A percentile compares a stretch with the other conserved stretches of the same genome.
Evolutionary conservation across 2,329 filamentous ascomycete species (phyloP).

Genomic region (Xylaria sp.): DNA sequence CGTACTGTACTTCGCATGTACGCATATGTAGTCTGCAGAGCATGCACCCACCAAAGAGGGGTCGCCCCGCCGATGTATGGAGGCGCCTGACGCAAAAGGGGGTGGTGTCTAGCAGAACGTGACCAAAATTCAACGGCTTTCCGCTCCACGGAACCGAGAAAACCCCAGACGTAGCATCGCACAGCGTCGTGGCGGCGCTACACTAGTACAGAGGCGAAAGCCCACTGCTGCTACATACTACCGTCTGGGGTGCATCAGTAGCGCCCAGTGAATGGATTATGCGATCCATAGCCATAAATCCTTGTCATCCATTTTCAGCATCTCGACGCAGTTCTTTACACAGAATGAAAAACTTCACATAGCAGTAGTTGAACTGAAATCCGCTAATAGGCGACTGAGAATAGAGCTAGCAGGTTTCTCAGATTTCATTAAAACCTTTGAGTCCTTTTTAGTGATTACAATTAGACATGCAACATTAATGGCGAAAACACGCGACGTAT

Average conservation of each 20-base stretch:
- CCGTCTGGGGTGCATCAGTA: constrained; percentile 21
- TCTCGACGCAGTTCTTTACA: background rate
- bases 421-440: background rate
- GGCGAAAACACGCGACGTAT: too few relatives aligned
- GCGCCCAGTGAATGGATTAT: background rate
- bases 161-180: constrained; percentile 2
- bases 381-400: background rate
- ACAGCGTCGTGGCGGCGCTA: background rate
- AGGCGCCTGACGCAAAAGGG: background rate
- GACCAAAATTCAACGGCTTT: constrained; percentile 21
- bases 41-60: background rate
- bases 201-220: background rate
- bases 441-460: background rate
- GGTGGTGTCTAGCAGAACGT: constrained; percentile 1
- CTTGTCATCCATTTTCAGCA: background rate
- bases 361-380: background rate
- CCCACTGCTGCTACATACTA: background rate
- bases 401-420: background rate
- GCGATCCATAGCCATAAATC: background rate
- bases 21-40: constrained; percentile 6
- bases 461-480: too few relatives aligned
- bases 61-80: constrained; percentile 1
- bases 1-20: too few relatives aligned
- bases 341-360: background rate
- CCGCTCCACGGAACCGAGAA: constrained; percentile 26